phyloP scores from a whole-genome alignment of 495 filamentous ascomycete genomes.

The Corynascus novoguineensis region DNA sequence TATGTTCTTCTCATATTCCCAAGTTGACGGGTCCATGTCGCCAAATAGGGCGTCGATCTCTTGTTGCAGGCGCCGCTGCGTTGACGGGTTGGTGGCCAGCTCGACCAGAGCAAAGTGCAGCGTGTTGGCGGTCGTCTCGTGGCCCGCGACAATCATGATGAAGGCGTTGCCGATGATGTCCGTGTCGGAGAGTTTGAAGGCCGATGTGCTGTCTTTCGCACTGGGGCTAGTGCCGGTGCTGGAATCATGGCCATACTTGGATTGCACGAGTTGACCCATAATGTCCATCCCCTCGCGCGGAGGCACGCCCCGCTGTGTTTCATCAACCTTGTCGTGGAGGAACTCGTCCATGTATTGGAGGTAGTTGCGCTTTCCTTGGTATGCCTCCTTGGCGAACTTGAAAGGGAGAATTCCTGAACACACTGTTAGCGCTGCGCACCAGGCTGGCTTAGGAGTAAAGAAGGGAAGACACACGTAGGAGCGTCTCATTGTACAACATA shows the following conservation, averaged over 20 bases:
- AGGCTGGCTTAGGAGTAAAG: neutral
- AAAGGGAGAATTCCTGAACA: slow-evolving; percentile 40
- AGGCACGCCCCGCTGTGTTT: slow-evolving; percentile 41
- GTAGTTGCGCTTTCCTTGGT: slow-evolving; percentile 54
- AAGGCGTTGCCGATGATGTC: slow-evolving; percentile 69
- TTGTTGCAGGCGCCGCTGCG: slow-evolving; percentile 54
- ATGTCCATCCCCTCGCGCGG: slow-evolving; percentile 55
- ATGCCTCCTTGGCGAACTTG: slow-evolving; percentile 41
- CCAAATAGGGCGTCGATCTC: slow-evolving; percentile 56
- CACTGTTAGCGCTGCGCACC: neutral
- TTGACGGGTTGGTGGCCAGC: slow-evolving; percentile 53
- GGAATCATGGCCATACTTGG: slow-evolving; percentile 33
- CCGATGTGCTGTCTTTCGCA: slow-evolving; percentile 17
- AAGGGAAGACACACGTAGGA: slow-evolving; percentile 34
- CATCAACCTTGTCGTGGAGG: slow-evolving; percentile 48
- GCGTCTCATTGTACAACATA: slow-evolving; percentile 44
- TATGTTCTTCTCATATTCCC: slow-evolving; percentile 58
- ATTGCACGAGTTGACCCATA: slow-evolving; percentile 53
- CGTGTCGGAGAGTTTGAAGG: slow-evolving; percentile 39
- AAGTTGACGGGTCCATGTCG: slow-evolving; percentile 44
- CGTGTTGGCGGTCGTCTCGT: slow-evolving; percentile 66
- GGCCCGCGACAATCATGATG: slow-evolving; percentile 65
- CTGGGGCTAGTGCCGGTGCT: slow-evolving; percentile 9
- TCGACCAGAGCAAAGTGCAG: slow-evolving; percentile 57
- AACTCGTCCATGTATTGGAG: slow-evolving; percentile 61